Base-by-base conservation (phyloP, 2,329 filamentous ascomycete genomes). In the Microsporum canis region DNA sequence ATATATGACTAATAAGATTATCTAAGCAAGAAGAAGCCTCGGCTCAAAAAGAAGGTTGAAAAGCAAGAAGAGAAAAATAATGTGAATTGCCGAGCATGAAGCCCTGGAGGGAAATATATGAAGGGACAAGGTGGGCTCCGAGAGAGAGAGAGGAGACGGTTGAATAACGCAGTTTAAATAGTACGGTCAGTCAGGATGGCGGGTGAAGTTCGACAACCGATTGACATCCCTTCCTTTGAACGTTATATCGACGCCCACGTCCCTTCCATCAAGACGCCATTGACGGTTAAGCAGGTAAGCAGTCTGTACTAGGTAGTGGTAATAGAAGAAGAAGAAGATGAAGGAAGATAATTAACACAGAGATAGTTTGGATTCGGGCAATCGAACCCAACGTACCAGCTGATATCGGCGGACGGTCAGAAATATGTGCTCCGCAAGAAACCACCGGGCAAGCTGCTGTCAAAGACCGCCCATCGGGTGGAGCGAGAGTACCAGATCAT, bases 371-470 rank as follows among this genome's bases (percentile, higher is more conserved):
- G 91, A 69, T 97, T 95, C 73, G 94, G 94, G 63, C 94, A 97
- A 77, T 96, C 90, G 62, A 99, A 97, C 73, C 94, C 94, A 51
- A 99, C 94, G 1, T 99, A 97, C 77, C 89, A 92, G 70, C 81
- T 97, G 70, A 95, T 86, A 14, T 85, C 85, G 59, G 80, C 84
- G 66, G 80, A 85, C 71, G 84, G 85, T 58, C 74, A 79, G 67
- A 85, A 86, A 71, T 96, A 87, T 76, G 94, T 99, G 38, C 83
- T 97, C 79, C 89, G 94, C 73, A 97, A 99, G 82, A 97, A 97
- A 78, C 94, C 94, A 0, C 92, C 94, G n/a, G 94, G 94, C 65
- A 85, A 87, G 77, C 86, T 99, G 43, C 82, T 97, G 57, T 96
- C 90, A 68, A 90, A 91, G 77, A 92, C 92, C 1, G 94, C 94